A percentile compares a stretch with the other conserved stretches of the same genome.
These are phyloP conservation scores for Blastocladiella britannica DNA, from an alignment of 192 early-diverging fungal species.

Conservation along the genomic window DNA sequence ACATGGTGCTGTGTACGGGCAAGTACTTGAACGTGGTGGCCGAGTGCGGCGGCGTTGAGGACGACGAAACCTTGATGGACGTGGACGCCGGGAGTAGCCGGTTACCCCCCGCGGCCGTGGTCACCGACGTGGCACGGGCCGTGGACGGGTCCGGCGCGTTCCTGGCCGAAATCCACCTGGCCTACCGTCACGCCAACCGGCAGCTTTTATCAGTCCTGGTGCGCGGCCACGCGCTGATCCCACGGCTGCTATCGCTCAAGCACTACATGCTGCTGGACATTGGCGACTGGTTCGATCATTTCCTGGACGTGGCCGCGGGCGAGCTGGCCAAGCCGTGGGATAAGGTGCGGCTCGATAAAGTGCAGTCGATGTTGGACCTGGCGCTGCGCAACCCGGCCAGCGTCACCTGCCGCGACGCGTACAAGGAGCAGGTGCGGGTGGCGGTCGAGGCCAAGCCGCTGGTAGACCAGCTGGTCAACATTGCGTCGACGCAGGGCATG, in stretches of 20 bases:
- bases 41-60: conserved; percentile 42
- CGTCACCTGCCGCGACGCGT: conserved; percentile 51
- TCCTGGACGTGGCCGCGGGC: conserved; percentile 64
- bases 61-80: conserved; percentile 28
- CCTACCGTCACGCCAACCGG: conserved; percentile 74
- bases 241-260: conserved; percentile 68
- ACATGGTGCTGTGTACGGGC: conserved; percentile 71
- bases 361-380: conserved; percentile 72
- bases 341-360: conserved; percentile 42
- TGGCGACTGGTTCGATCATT: conserved; percentile 82
- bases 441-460: conserved; percentile 37
- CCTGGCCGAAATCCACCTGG: conserved; percentile 54
- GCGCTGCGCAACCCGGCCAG: conserved; percentile 71
- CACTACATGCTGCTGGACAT: conserved; percentile 81
- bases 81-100: conserved; percentile 26
- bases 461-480: conserved; percentile 46
- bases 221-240: conserved; percentile 53
- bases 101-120: conserved; percentile 1
- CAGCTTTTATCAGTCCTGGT: conserved; percentile 60
- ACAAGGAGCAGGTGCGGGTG: conserved; percentile 69
- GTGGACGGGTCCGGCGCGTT: conserved; percentile 9
- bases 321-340: conserved; percentile 52
- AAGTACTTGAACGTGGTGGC: conserved; percentile 88
- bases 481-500: conserved; percentile 31
- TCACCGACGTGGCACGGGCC: neutral